Evolutionary conservation across 495 filamentous ascomycete species (phyloP).

Genomic region (Daldinia childiae): DNA sequence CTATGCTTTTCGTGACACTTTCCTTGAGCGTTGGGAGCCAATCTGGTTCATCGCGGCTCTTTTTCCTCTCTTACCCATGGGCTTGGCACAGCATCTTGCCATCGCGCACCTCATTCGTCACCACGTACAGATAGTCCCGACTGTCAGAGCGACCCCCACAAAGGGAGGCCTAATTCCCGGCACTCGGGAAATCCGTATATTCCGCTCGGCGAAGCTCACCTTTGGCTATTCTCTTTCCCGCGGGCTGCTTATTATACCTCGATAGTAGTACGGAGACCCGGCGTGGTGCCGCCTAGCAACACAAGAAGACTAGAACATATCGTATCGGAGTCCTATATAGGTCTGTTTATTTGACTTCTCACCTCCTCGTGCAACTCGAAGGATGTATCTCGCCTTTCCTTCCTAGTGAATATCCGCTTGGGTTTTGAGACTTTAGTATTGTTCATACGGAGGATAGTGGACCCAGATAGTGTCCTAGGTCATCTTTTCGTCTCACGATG

Average conservation of each 20-base stretch:
- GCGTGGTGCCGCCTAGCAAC: slow-evolving; percentile 2
- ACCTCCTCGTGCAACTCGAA: slow-evolving; percentile 15
- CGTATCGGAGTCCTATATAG: neutral
- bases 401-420: neutral
- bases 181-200: neutral
- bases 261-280: neutral
- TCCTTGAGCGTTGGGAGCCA: neutral
- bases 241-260: neutral
- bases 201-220: neutral
- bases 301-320: slow-evolving; percentile 4
- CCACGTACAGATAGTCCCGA: neutral
- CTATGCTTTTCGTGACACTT: slow-evolving; percentile 12
- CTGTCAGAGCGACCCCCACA: neutral
- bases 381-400: slow-evolving; percentile 18
- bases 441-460: neutral
- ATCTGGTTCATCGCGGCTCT: neutral
- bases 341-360: neutral
- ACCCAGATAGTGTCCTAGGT: neutral
- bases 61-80: neutral
- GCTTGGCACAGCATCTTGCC: neutral
- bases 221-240: neutral
- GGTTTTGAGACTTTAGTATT: slow-evolving; percentile 6
- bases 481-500: neutral
- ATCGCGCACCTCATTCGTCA: neutral
- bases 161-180: neutral